Conservation (phyloP, 2,329 filamentous ascomycete genomes). For the Sarocladiaceae sp. region DNA sequence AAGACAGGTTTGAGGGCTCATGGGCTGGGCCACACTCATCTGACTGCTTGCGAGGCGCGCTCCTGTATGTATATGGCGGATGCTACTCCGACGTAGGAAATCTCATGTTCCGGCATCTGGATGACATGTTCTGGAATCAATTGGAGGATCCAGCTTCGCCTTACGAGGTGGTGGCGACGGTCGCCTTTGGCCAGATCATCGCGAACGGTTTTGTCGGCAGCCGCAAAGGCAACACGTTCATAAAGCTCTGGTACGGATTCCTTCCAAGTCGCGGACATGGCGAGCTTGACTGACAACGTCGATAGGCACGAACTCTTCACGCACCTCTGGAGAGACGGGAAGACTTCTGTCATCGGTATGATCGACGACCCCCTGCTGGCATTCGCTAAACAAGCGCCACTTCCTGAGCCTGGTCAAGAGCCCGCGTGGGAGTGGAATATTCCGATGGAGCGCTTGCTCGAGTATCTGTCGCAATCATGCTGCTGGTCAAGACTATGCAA, state of each 20-base stretch:
- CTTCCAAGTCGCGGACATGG: no score
- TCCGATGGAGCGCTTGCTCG: constrained; percentile 16
- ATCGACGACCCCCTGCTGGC: constrained; percentile 25
- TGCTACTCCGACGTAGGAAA: constrained; percentile 39
- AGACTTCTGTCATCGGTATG: constrained; percentile 24
- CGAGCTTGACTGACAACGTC: background rate
- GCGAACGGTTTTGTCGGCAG: constrained; percentile 40
- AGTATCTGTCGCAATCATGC: constrained; percentile 27
- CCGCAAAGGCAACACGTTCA: constrained; percentile 36
- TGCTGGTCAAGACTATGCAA: constrained; percentile 27
- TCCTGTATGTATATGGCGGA: constrained; percentile 36
- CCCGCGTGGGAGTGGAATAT: constrained; percentile 13
- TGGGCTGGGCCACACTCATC: constrained; percentile 38
- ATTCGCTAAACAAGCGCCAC: constrained; percentile 11
- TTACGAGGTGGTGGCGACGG: constrained; percentile 19
- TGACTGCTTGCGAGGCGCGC: constrained; percentile 40
- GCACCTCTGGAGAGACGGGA: constrained; percentile 23
- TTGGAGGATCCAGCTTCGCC: constrained; percentile 30
- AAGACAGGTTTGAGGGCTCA: constrained; percentile 38
- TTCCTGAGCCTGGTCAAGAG: constrained; percentile 12
- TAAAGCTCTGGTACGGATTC: constrained; percentile 38
- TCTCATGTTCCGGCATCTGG: constrained; percentile 34
- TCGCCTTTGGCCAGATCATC: constrained; percentile 10
- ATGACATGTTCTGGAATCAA: constrained; percentile 37
- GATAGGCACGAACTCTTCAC: background rate